Conservation (phyloP, 352 stramenopile genomes). For the Phytophthora cryptogea region DNA sequence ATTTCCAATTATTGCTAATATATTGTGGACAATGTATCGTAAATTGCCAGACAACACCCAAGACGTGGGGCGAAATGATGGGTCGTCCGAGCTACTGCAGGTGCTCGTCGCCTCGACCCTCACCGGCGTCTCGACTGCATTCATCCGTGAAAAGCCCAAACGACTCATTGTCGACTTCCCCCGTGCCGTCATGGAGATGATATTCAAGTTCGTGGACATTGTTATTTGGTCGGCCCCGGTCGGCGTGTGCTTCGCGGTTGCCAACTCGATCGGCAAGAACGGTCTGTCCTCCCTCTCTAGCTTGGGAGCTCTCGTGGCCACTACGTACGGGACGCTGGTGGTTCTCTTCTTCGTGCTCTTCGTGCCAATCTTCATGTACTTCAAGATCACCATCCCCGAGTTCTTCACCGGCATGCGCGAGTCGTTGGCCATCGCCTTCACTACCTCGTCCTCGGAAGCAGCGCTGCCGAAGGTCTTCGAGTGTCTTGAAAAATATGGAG, state of each 20-base stretch:
- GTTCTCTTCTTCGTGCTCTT: constrained; percentile 42
- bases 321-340: constrained; percentile 27
- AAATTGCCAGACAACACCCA: too few relatives aligned
- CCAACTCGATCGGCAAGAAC: constrained; percentile 43
- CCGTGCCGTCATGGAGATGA: constrained; percentile 46
- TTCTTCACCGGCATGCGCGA: constrained; percentile 45
- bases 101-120: constrained; percentile 46
- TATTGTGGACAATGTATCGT: too few relatives aligned
- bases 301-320: constrained; percentile 37
- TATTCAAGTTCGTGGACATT: constrained; percentile 60
- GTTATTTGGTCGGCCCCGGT: constrained; percentile 51
- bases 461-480: constrained; percentile 52
- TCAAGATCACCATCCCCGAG: constrained; percentile 45
- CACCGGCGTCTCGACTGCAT: constrained; percentile 34
- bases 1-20: too few relatives aligned
- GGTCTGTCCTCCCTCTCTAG: constrained; percentile 35
- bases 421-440: constrained; percentile 49
- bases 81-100: constrained; percentile 49
- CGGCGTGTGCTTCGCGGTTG: constrained; percentile 51
- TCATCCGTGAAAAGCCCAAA: constrained; percentile 35
- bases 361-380: constrained; percentile 41
- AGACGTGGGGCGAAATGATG: constrained; percentile 65
- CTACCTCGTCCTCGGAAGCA: constrained; percentile 50
- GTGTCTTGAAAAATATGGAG: constrained; percentile 43
- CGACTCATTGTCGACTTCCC: constrained; percentile 32